phyloP scores from a whole-genome alignment of 1,284 basidiomycete species.

The Grifola frondosa region DNA sequence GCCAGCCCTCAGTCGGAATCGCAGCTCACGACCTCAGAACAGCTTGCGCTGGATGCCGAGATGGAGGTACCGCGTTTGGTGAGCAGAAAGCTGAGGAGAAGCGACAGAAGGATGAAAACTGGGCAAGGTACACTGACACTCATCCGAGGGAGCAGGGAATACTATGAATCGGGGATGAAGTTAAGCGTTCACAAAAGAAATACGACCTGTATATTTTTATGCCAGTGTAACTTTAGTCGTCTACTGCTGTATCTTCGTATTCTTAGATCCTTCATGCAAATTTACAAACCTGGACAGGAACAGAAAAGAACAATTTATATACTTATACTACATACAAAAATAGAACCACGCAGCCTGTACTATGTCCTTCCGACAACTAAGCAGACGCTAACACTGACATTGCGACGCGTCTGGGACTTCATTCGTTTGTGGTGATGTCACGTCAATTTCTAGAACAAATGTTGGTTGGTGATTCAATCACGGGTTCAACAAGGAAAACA shows the following conservation, averaged over 20 bases:
- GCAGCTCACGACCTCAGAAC: conserved; percentile 72
- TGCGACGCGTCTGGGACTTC: conserved; percentile 77
- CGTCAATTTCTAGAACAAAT: conserved; percentile 70
- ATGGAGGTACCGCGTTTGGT: conserved; percentile 77
- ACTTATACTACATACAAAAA: conserved; percentile 17
- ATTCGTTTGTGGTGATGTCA: conserved; percentile 60
- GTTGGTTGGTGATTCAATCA: conserved; percentile 8
- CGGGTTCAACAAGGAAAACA: conserved; percentile 27
- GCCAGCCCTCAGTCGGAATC: conserved; percentile 67
- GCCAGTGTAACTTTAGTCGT: conserved; percentile 13
- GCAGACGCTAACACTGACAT: conserved; percentile 61
- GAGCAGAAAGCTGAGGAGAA: conserved; percentile 77
- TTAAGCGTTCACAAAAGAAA: conserved; percentile 9
- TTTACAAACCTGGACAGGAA: no score
- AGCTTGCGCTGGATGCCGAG: conserved; percentile 77
- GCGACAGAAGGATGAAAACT: conserved; percentile 81
- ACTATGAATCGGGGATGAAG: conserved; percentile 89
- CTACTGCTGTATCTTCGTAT: no score
- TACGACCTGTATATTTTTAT: conserved; percentile 13
- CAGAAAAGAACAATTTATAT: conserved; percentile 11
- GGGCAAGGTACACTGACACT: conserved; percentile 81
- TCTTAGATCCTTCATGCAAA: no score
- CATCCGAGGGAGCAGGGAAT: conserved; percentile 84
- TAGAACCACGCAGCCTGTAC: conserved; percentile 12
- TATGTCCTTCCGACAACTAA: conserved; percentile 9